A percentile compares a stretch with the other conserved stretches of the same genome.
phyloP scores from a whole-genome alignment of 208 protist species.

The Acanthamoeba pearcei region DNA sequence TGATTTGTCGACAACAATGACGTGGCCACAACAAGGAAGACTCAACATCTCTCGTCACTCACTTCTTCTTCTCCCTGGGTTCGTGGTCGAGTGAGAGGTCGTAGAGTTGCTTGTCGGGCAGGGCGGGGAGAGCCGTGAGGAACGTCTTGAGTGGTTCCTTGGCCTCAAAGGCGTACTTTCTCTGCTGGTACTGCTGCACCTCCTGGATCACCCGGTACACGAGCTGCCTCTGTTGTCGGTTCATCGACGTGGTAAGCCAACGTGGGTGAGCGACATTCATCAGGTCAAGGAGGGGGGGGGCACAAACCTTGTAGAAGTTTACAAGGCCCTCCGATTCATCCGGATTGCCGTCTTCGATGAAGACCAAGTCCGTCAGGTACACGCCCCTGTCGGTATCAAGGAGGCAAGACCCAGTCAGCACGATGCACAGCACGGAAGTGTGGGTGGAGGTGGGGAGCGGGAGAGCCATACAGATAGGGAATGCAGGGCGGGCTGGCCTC shows the following conservation, averaged over 20 bases:
- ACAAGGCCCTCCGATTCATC: conserved; percentile 73
- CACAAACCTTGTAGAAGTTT: conserved; percentile 75
- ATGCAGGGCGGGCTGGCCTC: conserved; percentile 77
- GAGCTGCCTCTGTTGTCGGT: conserved; percentile 46
- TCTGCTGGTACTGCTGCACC: conserved; percentile 76
- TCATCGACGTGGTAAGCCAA: not conserved
- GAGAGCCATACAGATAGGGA: conserved; percentile 78
- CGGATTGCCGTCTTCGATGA: conserved; percentile 87
- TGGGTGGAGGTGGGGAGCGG: not conserved
- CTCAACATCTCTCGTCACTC: not conserved
- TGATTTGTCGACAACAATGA: not conserved
- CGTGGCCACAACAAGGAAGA: not conserved
- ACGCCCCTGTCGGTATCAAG: conserved; percentile 69
- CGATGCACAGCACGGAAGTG: not conserved
- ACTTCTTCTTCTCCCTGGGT: conserved; percentile 66
- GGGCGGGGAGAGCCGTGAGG: conserved; percentile 45
- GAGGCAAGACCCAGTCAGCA: not conserved
- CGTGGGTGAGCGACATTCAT: not conserved
- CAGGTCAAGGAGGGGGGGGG: not conserved
- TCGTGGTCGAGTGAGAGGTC: conserved; percentile 70
- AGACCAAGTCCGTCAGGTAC: conserved; percentile 86
- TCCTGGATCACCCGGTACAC: conserved; percentile 75
- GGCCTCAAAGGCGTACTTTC: conserved; percentile 55
- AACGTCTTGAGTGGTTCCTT: conserved; percentile 73
- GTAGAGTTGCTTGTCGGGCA: conserved; percentile 74